These are phyloP conservation scores for Euphorbia peplus DNA, from an alignment of 345 rosid genomes.

Conservation along the genomic window DNA sequence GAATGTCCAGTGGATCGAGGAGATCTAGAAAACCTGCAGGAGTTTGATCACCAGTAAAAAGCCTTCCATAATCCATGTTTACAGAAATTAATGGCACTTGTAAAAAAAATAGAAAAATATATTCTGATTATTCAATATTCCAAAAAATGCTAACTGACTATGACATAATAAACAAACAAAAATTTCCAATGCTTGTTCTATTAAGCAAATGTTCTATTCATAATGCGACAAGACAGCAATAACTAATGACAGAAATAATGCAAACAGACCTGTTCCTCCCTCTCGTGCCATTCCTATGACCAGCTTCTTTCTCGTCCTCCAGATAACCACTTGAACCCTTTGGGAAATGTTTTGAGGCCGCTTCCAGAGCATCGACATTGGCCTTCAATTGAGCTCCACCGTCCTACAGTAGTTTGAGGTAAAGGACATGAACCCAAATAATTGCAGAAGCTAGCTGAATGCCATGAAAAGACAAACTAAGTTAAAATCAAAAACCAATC, in stretches of 20 bases:
- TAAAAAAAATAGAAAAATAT: background rate
- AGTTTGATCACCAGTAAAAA: constrained; percentile 1
- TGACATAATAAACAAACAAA: background rate
- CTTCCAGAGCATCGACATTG: constrained; percentile 40
- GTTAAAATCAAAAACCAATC: constrained; percentile 61
- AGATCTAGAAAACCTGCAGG: constrained; percentile 42
- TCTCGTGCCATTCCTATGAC: constrained; percentile 51
- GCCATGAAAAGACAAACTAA: constrained; percentile 66
- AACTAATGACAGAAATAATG: background rate
- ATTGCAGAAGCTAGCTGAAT: constrained; percentile 99
- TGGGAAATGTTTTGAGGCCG: constrained; percentile 29
- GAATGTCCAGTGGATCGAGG: constrained; percentile 30
- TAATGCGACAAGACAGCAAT: background rate
- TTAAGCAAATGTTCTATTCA: background rate
- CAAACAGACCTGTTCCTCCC: constrained; percentile 55
- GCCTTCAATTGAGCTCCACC: constrained; percentile 48
- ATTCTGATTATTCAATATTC: background rate
- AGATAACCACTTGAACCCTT: constrained; percentile 40
- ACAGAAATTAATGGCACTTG: background rate
- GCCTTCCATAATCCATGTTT: constrained; percentile 4
- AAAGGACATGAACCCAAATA: constrained; percentile 99
- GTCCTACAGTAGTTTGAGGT: constrained; percentile 99
- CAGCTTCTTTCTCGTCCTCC: constrained; percentile 47
- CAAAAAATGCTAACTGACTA: constrained; percentile 4
- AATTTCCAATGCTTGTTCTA: background rate